Evolutionary conservation across 306 rosid genomes (phyloP).

Genomic region (Crataegus laevigata): DNA sequence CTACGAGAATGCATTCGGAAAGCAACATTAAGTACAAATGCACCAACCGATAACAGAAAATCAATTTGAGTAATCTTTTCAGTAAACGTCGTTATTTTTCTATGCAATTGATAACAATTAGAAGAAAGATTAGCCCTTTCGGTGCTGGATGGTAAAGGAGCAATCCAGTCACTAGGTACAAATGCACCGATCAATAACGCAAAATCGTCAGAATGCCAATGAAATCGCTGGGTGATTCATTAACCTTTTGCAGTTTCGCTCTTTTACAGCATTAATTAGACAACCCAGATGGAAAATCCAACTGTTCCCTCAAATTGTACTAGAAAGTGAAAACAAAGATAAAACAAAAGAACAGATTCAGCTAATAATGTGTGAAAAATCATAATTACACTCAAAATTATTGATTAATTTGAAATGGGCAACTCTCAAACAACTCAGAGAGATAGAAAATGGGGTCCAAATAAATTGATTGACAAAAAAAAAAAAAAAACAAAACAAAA

Average conservation of each 20-base stretch:
- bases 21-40: not conserved
- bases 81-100: not conserved
- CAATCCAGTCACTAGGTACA: not conserved
- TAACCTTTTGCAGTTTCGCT: no score
- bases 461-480: not conserved
- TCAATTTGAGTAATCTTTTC: not conserved
- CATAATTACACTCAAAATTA: not conserved
- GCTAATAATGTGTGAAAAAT: not conserved
- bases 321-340: not conserved
- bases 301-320: not conserved
- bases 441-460: not conserved
- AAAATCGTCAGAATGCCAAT: not conserved
- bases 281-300: not conserved
- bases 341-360: not conserved
- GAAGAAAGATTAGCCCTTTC: not conserved
- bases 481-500: not conserved
- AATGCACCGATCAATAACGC: not conserved
- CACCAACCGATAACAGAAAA: not conserved
- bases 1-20: not conserved
- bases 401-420: not conserved
- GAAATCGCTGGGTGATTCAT: not conserved
- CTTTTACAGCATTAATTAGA: not conserved
- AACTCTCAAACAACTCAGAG: not conserved
- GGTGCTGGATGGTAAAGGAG: not conserved
- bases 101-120: not conserved